Conservation (phyloP, 169 alveolate species). For the Plasmodium berghei region DNA sequence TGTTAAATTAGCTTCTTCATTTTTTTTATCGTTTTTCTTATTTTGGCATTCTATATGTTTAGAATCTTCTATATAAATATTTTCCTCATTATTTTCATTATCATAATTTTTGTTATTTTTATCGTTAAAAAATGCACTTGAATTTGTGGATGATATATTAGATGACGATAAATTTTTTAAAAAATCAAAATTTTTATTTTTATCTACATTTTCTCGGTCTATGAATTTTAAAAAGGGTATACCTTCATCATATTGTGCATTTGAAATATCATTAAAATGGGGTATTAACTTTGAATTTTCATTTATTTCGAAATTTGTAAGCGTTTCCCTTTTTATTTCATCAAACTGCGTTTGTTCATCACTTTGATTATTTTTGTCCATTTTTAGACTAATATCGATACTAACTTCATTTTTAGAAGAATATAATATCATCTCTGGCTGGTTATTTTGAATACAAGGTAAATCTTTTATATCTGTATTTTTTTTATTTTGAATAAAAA, state of each 20-base stretch:
- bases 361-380: too few relatives aligned
- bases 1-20: not conserved
- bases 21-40: not conserved
- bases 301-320: not conserved
- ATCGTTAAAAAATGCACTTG: constrained; percentile 12
- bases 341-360: not conserved
- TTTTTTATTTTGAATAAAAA: too few relatives aligned
- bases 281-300: not conserved
- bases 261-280: not conserved
- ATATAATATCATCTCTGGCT: too few relatives aligned
- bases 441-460: too few relatives aligned
- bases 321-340: not conserved
- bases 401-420: too few relatives aligned
- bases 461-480: too few relatives aligned
- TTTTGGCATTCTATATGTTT: not conserved
- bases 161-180: constrained; percentile 51
- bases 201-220: not conserved
- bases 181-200: constrained; percentile 25
- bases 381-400: too few relatives aligned
- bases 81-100: not conserved
- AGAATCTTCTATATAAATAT: not conserved
- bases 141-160: constrained; percentile 30
- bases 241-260: not conserved
- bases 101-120: constrained; percentile 4
- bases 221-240: constrained; percentile 41